Base-by-base conservation (phyloP, 2,329 filamentous ascomycete species). In the Phialemoniopsis sp. region DNA sequence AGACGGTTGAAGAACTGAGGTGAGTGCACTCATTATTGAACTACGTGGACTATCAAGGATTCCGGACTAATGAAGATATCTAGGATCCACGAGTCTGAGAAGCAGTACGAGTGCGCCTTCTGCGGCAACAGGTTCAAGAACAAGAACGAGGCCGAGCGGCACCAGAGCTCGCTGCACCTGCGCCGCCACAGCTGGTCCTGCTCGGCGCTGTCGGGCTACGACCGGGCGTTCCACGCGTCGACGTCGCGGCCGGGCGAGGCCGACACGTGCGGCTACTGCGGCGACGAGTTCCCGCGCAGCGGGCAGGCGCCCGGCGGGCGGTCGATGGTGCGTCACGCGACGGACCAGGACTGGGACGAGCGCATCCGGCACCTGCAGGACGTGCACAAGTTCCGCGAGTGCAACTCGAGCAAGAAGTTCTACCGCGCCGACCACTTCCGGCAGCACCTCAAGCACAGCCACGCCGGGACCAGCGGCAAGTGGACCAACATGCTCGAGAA, bases 401-500 rank as follows among this genome's bases (percentile, higher is more conserved):
- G 93, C 76, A 98, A 98, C 62, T 89, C 93, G 55, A 86, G 87
- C 50, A 98, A 98, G 72, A 97, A 97, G 62, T 98, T 98, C 62
- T 98, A 87, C 68, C 80, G 93, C 29, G 93, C 93, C 28, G 93
- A 98, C 62, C 93, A 98, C 61, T 98, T 98, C 72, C 82, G 93
- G 43, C 93, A 98, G 63, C 93, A 98, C 64, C 72, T 98, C 42
- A 98, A 97, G 71, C 93, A 98, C 62, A 96, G 89, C 60, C 93
- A 97, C 64, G 88, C 87, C 29, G 93, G 93, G 29, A 91, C 89
- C 1, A 96, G 89, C 62, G 93, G 93, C 26, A 97, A 97, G 64
- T 98, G 93, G 93, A 98, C 93, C 12, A 97, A 97, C 63, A 90
- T 95, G 76, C 73, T 98, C 28, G 93, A 98, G 60, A 94, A 89